Evolutionary conservation across 1,284 basidiomycete species (phyloP), one percentile per base, ranked within the genome.

Genomic region (Cutaneotrichosporon sp.): DNA sequence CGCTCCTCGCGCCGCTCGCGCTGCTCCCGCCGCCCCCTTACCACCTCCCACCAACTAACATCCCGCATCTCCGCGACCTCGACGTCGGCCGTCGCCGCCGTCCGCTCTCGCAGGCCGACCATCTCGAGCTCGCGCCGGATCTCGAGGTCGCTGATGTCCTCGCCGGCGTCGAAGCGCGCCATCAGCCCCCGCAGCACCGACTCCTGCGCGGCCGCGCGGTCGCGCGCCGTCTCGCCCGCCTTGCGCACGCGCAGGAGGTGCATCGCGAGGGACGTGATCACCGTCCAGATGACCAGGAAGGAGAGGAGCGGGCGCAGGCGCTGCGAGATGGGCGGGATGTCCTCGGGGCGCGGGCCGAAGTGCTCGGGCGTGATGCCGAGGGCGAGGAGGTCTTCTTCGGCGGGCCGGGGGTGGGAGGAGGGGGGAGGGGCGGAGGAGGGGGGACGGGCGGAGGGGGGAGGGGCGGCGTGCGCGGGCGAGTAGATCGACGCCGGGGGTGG

Each of bases 91-190:
- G 53, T 62, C 43, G 66, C n/a, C 10, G 20, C 56, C 27, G 53
- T 70, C 38, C 76, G 57, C 50, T 75, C 72, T 46, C 77, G 67
- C 60, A 80, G 63, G 3, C 76, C 79, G 11, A 79, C 78, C 73
- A 79, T 77, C 69, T 78, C 75, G 58, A 81, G 67, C 62, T 75
- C 75, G 36, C 74, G 67, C 58, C 75, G 68, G 38, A 80, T 69
- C 56, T 79, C 74, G 6, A 62, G 64, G 43, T 75, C 72, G 20
- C 59, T 56, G 1, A 76, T 55, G n/a, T 24, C 42, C 50, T 72
- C 69, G 31, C 70, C 69, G 0, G 38, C 42, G 46, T 58, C 31
- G 18, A 72, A 66, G 27, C 69, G 58, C 42, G 56, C 58, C 0
- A 75, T 58, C 24, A 80, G 57, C 10, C 68, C 68, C 47, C 67